These are phyloP conservation scores for Penicillium sp. DNA, from an alignment of 2,329 filamentous ascomycete genomes.

Conservation along the genomic window DNA sequence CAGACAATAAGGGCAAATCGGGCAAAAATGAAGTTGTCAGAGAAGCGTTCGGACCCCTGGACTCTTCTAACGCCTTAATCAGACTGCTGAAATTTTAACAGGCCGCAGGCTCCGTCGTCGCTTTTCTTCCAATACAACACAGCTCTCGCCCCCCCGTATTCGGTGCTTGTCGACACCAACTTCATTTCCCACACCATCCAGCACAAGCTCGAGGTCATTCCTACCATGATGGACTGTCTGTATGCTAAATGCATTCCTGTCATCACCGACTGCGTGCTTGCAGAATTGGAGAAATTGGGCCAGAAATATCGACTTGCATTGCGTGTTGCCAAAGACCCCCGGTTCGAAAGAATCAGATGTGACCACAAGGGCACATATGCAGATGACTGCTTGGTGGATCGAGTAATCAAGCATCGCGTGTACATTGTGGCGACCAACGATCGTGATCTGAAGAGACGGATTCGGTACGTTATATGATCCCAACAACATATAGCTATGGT, in stretches of 20 bases:
- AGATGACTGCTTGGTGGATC: conserved; percentile 77
- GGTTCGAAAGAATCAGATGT: conserved; percentile 80
- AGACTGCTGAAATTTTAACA: conserved; percentile 25
- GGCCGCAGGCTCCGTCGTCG: conserved; percentile 71
- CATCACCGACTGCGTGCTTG: conserved; percentile 78
- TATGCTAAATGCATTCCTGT: conserved; percentile 88
- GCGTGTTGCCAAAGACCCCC: conserved; percentile 79
- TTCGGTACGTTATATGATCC: conserved; percentile 47
- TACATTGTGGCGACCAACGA: conserved; percentile 70
- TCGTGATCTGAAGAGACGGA: conserved; percentile 73
- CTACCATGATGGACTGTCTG: conserved; percentile 88
- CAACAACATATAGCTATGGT: background rate
- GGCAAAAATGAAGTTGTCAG: conserved; percentile 21
- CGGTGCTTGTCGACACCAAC: conserved; percentile 78
- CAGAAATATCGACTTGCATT: conserved; percentile 83
- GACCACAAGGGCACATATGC: conserved; percentile 86
- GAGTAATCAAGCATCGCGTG: conserved; percentile 67
- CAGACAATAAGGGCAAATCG: conserved; percentile 16
- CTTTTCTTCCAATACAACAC: conserved; percentile 90
- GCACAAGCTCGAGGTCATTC: conserved; percentile 80
- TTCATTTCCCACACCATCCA: conserved; percentile 88
- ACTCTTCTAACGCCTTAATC: conserved; percentile 2
- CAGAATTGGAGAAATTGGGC: conserved; percentile 83
- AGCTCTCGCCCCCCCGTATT: conserved; percentile 77
- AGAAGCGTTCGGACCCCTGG: conserved; percentile 16